Conservation (phyloP, 208 protist genomes). For the Leishmania major region DNA sequence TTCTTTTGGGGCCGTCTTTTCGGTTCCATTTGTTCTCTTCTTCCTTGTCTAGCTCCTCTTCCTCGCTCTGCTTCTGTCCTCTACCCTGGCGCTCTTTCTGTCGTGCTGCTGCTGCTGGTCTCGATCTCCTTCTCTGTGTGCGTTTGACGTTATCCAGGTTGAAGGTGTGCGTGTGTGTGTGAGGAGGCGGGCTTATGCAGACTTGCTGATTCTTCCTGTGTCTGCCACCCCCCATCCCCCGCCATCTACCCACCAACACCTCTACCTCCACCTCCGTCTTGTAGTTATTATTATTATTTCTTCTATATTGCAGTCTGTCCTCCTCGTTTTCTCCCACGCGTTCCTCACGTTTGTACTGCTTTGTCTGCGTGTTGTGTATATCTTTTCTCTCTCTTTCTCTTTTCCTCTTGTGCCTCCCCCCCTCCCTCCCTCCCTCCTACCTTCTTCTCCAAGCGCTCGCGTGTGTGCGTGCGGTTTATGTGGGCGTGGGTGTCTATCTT, state of each 20-base stretch:
- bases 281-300: neutral
- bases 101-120: neutral
- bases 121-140: neutral
- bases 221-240: neutral
- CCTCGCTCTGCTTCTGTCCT: neutral
- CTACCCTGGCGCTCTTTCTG: neutral
- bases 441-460: neutral
- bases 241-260: too few species aligned
- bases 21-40: neutral
- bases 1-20: too few species aligned
- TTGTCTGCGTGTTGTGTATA: neutral
- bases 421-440: too few species aligned
- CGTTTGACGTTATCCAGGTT: neutral
- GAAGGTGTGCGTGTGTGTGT: neutral
- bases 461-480: too few species aligned
- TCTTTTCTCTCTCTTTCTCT: neutral
- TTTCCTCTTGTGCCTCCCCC: neutral
- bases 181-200: neutral
- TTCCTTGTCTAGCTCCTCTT: too few species aligned
- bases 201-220: neutral
- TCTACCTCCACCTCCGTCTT: neutral
- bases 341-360: neutral
- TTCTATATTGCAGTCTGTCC: too few species aligned
- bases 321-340: neutral
- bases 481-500: neutral